Base-by-base conservation (phyloP, 2,329 filamentous ascomycete genomes). In the Cadophora malorum region DNA sequence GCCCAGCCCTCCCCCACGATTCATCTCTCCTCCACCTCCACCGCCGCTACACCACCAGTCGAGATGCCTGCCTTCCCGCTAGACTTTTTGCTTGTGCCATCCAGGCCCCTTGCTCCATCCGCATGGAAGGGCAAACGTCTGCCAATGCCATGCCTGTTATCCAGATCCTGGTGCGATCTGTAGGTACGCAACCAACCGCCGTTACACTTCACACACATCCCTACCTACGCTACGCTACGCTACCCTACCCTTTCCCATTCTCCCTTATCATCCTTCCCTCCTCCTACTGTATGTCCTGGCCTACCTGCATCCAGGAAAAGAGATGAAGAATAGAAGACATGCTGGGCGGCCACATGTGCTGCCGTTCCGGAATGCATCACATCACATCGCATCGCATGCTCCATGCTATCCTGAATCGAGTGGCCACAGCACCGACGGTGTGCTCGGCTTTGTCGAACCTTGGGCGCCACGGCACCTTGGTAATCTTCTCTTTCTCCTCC, bases 271-370 rank as follows among this genome's bases (percentile, higher is more conserved):
- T 38, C 35, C 35, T 38, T 9, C 35, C 35, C 35, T 38, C 35
- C 35, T 9, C 4, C 35, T 38, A 9, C 7, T 38, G 35, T 38
- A 38, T 38, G 35, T 38, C 3, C 35, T 38, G 35, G 35, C 35
- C 35, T 28, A 28, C 28, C 28, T 9, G 35, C 35, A 14, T 9
- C 21, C 33, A 53, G 14, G 31, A 49, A 52, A 50, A 25, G 21
- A 49, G 25, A 61, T 31, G 58, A n/a, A 7, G 23, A 33, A 33
- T 31, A 31, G 25, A 12, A 58, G 35, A 25, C 33, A 41, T 66
- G 58, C 63, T 63, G 53, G 58, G 16, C 59, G 58, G n/a, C 61
- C 64, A 69, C 64, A 67, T 67, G 67, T 64, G 14, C 56, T 58
- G 31, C 47, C 61, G 56, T 50, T 47, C 52, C 64, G 52, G 47